Base-by-base conservation (phyloP, 495 filamentous ascomycete species). In the Geoglossum glabrum region DNA sequence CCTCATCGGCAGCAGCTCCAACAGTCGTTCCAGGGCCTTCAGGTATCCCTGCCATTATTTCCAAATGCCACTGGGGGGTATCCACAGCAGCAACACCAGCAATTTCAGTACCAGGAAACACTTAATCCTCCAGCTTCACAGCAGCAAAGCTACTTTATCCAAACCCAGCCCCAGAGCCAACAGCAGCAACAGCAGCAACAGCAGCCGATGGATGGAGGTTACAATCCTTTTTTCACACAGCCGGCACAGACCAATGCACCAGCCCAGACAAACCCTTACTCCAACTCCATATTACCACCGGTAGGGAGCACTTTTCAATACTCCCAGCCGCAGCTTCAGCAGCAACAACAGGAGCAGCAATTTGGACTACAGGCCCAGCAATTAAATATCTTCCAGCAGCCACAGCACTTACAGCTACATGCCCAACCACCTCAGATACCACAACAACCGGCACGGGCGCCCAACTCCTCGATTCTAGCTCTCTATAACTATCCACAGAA, bases 401-500 rank as follows among this genome's bases (percentile, higher is more conserved):
- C 63, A 33, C 70, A 70, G 21, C 60, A 8, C n/a, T n/a, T 60
- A 9, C 70, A 69, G 56, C 68, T 61, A 54, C 66, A 66, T 30
- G 62, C 61, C 25, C 72, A 67, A 63, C 66, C 67, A 65, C 70
- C 72, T 54, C 64, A 72, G 21, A 57, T 59, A 33, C 62, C 72
- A 0, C 76, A 76, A 61, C 67, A 66, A 40, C 72, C 74, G 0
- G 70, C 70, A 25, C 76, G 75, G 30, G 68, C 78, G 62, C 81
- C 95, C 65, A 98, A 94, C 62, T 79, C 79, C 11, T 83, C 81
- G 51, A 97, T 98, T 62, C 76, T 98, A 59, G 85, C 89, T 13
- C 70, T 98, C 5, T 98, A 90, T 70, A 84, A 83, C 66, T 76
- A 87, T 56, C 79, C 85, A 17, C 84, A 87, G n/a, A 71, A 84